Evolutionary conservation across 352 stramenopile species (phyloP), one percentile per base, ranked within the genome.

Genomic region (Globisporangium carolinianum): DNA sequence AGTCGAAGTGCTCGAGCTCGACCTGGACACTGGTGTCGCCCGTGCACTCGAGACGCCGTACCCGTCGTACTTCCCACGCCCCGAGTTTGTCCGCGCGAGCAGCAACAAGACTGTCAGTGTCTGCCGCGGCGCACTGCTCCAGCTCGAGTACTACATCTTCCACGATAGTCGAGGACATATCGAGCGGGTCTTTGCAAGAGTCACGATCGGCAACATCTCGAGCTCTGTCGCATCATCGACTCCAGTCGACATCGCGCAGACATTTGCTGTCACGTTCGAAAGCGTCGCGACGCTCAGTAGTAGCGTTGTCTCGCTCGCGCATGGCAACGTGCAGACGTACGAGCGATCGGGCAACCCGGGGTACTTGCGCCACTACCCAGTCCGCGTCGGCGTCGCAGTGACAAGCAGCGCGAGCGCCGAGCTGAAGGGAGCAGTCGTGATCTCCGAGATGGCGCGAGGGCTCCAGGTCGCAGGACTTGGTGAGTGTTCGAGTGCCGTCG

Each of bases 291-390:
- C 47, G 0, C 61, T 76, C 24, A 18, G 42, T 15, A 47, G n/a
- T 2, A 41, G 47, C 0, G 14, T 66, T 15, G 56, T 73, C 14
- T 68, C 70, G 10, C 56, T 82, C 8, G 39, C 57, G 12, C 66
- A 68, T 14, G 70, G 72, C 4, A 82, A 82, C 58, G 1, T 77
- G 1, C 42, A 66, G 15, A 68, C 59, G 4, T 79, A 75, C 35
- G 39, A 58, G 32, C 68, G 72, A 2, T 82, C 72, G 0, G 72
- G 72, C 0, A 79, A 75, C 18, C 72, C 72, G 5, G 72, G 72
- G 15, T 82, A 77, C 47, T 42, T 67, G 15, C 39, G 62, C 8
- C 67, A 79, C 32, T 58, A 55, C 32, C 72, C 70, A 0, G 47
- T 82, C 7, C 72, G 72, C 6, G 70, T 79, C 6, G 72, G 72